phyloP scores from a whole-genome alignment of 2,329 filamentous ascomycete genomes.

The Pyrenochaeta sp. region DNA sequence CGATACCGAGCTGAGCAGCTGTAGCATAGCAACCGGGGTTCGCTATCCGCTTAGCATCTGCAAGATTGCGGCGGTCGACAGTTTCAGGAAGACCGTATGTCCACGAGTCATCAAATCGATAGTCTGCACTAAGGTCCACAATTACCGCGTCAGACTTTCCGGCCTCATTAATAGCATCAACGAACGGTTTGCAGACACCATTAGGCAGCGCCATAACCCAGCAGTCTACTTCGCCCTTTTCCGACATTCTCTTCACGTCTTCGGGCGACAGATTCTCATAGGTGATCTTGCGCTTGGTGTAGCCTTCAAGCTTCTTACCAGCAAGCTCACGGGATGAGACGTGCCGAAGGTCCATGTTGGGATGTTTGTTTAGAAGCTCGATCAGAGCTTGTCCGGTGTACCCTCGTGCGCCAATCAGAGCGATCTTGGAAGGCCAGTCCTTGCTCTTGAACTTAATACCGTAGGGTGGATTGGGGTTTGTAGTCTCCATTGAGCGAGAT shows the following conservation, averaged over 20 bases:
- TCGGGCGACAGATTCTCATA: constrained; percentile 92
- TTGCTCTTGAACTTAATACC: constrained; percentile 89
- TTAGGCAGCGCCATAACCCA: constrained; percentile 99
- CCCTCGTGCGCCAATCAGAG: constrained; percentile 88
- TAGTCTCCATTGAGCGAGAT: constrained; percentile 56
- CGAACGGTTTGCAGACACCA: constrained; percentile 90
- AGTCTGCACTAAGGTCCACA: constrained; percentile 95
- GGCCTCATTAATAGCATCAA: constrained; percentile 83
- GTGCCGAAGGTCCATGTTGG: constrained; percentile 86
- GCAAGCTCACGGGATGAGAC: constrained; percentile 93
- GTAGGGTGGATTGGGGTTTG: constrained; percentile 89
- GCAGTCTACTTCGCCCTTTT: constrained; percentile 85
- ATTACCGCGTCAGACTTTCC: constrained; percentile 75
- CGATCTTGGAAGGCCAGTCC: constrained; percentile 78
- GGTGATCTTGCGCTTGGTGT: constrained; percentile 87
- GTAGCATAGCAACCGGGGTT: constrained; percentile 98
- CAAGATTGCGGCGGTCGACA: constrained; percentile 77
- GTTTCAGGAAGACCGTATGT: constrained; percentile 92
- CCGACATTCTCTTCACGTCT: constrained; percentile 85
- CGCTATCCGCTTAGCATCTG: constrained; percentile 80
- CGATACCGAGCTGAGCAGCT: constrained; percentile 87
- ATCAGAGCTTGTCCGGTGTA: constrained; percentile 95
- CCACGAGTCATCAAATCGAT: constrained; percentile 86
- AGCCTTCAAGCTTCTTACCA: constrained; percentile 86
- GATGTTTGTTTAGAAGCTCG: constrained; percentile 84